Evolutionary conservation across 2,329 filamentous ascomycete species (phyloP), one percentile per base, ranked within the genome.

Genomic region (Rutstroemia sp.): DNA sequence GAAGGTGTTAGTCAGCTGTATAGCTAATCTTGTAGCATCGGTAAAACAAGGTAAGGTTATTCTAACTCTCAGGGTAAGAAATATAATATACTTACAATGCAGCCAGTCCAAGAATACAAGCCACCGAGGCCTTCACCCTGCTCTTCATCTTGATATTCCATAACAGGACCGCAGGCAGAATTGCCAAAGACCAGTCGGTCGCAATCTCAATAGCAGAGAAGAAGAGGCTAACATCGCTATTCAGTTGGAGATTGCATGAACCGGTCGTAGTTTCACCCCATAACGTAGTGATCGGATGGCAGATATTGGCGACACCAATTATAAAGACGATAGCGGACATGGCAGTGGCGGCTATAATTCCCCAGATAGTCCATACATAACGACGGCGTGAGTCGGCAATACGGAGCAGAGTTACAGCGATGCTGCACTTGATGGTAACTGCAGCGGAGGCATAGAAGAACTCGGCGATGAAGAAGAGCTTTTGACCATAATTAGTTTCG

Each of bases 101-200:
- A 39, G 71, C 72, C 9, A 75, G 60, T 14, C 58, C 59, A 2
- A 68, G 56, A 55, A 68, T 65, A 14, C 60, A 23, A 17, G 60
- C 63, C 19, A 73, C 64, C 44, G 66, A 71, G 9, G 73, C 46
- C 57, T 74, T 75, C 2, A 71, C 70, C 45, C 68, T 63, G 1
- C 45, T 63, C 54, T 72, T 73, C 69, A 75, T 73, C 51, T 73
- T 68, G 7, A 75, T 58, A 16, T 71, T 68, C 70, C 71, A 73
- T 8, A 75, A 69, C 2, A 75, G 52, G 42, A 72, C 68, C 9
- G 72, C 67, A 0, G 73, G 73, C 2, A 75, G 62, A 5, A 73
- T 69, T 34, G 68, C 72, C 19, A 73, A 68, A 7, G 68, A 68
- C 72, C 73, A 75, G 55, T 75, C 73, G 3, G 70, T 72, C 16